A percentile compares a stretch with the other conserved stretches of the same genome.
phyloP scores from a whole-genome alignment of 106 monocot genomes.

The Narthecium ossifragum region DNA sequence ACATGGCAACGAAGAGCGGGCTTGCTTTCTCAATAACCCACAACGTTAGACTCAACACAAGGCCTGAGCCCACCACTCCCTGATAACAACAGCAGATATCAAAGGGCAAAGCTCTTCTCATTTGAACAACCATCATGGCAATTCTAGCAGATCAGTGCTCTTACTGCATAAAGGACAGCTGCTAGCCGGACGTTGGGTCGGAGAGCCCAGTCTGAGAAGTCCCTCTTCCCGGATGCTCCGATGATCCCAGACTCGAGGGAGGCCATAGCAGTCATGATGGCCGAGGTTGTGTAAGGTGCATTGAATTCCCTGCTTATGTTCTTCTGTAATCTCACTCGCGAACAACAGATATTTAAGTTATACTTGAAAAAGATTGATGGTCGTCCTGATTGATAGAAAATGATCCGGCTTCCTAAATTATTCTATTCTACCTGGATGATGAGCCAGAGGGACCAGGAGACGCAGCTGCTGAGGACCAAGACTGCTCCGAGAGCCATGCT shows the following conservation, averaged over 20 bases:
- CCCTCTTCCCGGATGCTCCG: constrained; percentile 27
- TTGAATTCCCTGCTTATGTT: constrained; percentile 59
- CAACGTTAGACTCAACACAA: constrained; percentile 47
- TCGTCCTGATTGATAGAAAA: neutral
- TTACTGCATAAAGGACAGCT: constrained; percentile 52
- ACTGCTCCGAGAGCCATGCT: constrained; percentile 40
- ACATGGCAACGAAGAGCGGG: constrained; percentile 74
- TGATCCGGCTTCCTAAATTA: neutral
- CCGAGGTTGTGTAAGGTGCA: constrained; percentile 57
- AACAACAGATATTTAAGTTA: neutral
- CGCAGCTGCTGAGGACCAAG: constrained; percentile 58
- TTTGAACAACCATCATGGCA: too few species aligned
- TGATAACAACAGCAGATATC: constrained; percentile 15
- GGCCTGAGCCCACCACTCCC: constrained; percentile 62
- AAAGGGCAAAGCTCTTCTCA: too few species aligned
- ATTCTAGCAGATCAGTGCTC: too few species aligned
- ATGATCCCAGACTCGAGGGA: constrained; percentile 40
- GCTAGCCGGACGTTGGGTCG: constrained; percentile 61
- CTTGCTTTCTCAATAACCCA: constrained; percentile 70
- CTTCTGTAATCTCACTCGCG: constrained; percentile 9
- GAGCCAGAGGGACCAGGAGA: constrained; percentile 75
- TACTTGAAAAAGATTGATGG: too few species aligned
- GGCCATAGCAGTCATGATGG: constrained; percentile 58
- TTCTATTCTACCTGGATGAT: constrained; percentile 57
- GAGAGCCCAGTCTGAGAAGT: constrained; percentile 43